A percentile compares a stretch with the other conserved stretches of the same genome.
phyloP scores from a whole-genome alignment of 768 basidiomycete species.

The Kwoniella pini region DNA sequence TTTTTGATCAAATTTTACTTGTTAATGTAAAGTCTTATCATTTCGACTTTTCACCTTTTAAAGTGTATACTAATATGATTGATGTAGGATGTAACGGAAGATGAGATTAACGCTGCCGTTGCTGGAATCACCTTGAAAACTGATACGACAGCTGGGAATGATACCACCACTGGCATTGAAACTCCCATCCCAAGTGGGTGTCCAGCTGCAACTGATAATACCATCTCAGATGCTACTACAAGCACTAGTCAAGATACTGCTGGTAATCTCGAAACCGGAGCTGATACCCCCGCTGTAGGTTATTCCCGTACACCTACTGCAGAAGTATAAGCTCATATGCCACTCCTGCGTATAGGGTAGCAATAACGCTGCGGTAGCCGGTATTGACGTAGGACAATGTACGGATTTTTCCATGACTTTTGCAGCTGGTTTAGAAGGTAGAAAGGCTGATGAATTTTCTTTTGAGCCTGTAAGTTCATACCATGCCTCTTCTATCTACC shows the following conservation, averaged over 20 bases:
- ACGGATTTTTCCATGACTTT: slow-evolving; percentile 40
- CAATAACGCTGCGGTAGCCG: slow-evolving; percentile 6
- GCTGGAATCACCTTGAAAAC: slow-evolving; percentile 10
- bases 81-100: slow-evolving; percentile 55
- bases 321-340: no score
- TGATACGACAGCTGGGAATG: background rate
- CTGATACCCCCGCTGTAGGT: background rate
- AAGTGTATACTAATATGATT: no score
- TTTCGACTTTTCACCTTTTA: no score
- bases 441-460: slow-evolving; percentile 28
- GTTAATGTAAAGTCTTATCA: slow-evolving; percentile 9
- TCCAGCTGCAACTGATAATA: slow-evolving; percentile 13
- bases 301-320: no score
- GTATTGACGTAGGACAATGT: slow-evolving; percentile 37
- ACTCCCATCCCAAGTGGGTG: slow-evolving; percentile 8
- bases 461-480: slow-evolving; percentile 25
- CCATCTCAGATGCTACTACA: slow-evolving; percentile 1
- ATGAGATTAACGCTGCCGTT: slow-evolving; percentile 61
- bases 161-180: background rate
- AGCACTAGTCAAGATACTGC: background rate
- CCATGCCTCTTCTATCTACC: no score
- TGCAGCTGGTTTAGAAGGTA: slow-evolving; percentile 26
- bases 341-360: no score
- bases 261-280: background rate
- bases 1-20: slow-evolving; percentile 64